Evolutionary conservation across 78 protist genomes (phyloP), one percentile per base, ranked within the genome.

Genomic region (Dictyostelium brefeldianum): DNA sequence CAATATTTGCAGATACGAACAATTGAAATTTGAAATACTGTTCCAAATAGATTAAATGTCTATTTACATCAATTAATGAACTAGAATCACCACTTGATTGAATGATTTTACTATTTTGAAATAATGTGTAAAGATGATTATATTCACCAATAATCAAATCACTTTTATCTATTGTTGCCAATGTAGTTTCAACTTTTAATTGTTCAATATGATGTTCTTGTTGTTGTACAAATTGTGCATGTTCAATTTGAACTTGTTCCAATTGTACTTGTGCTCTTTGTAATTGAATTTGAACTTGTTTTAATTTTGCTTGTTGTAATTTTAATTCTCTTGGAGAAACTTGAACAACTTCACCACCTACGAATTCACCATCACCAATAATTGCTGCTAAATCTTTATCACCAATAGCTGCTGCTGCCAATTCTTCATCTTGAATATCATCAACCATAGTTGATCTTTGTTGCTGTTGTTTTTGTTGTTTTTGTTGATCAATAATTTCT

Each of bases 211-310:
- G 27, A 56, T 56, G 67, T 57, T 57, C 10, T 62, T 62, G 69
- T 59, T 59, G 70, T 62, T 62, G 22, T 62, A 62, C 29, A 12
- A 62, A 62, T 62, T 62, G 22, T 25, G 70, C 70, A 62, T 25
- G 70, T 25, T 62, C 29, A 9, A 22, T 0, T 57, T 57, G 67
- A 22, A 57, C 22, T 20, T 57, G 41, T 11, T 5, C 70, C 70
- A 62, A 25, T 25, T 25, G 22, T 31, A 62, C 27, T 17, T 25
- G 36, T 62, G 43, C 43, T 36, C 43, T 36, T 36, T 36, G 43
- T 36, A 36, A 3, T 36, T 36, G 43, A 36, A 36, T 1, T 62
- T 62, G 70, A 62, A 25, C 25, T 20, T 59, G 69, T 5, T 36
- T 36, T 36, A 36, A 36, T 36, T 36, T 36, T 3, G 43, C 43